Percentiles rank a stretch among this genome's conserved stretches.
Conservation (phyloP, 371 early-diverging fungal genomes). For the Mucor plumbeus region DNA sequence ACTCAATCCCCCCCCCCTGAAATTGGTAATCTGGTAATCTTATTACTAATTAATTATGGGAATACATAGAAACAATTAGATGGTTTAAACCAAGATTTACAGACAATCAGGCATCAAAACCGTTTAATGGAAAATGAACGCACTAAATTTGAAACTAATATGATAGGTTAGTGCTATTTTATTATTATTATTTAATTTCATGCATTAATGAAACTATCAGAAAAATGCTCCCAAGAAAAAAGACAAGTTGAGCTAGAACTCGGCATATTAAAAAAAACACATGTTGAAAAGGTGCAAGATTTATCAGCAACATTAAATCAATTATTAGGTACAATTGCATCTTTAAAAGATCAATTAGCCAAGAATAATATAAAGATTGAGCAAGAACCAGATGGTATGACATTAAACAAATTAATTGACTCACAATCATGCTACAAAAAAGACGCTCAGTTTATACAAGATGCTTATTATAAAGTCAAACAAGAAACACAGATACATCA, state of each 20-base stretch:
- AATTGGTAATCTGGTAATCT: background rate
- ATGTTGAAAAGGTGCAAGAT: conserved; percentile 41
- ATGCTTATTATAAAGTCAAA: conserved; percentile 26
- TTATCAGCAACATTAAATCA: conserved; percentile 36
- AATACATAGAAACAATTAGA: conserved; percentile 20
- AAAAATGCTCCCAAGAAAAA: conserved; percentile 40
- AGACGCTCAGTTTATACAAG: conserved; percentile 41
- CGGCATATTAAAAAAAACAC: conserved; percentile 37
- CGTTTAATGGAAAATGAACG: conserved; percentile 44
- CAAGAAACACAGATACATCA: conserved; percentile 20
- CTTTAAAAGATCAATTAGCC: conserved; percentile 28
- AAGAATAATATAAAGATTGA: conserved; percentile 36
- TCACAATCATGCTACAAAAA: conserved; percentile 26
- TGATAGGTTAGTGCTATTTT: conserved; percentile 28
- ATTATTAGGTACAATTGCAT: conserved; percentile 22
- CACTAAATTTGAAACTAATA: conserved; percentile 33
- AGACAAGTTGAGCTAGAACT: conserved; percentile 33
- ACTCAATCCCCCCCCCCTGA: too few species aligned
- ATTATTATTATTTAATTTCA: background rate
- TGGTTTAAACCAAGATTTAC: conserved; percentile 20
- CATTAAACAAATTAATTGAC: background rate
- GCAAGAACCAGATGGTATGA: background rate
- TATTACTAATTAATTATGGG: background rate
- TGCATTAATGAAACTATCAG: conserved; percentile 21
- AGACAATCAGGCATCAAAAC: conserved; percentile 35